Evolutionary conservation across 805 yeast genomes (phyloP), one percentile per base, ranked within the genome.

Genomic region (Saccharomycopsis babjevae): DNA sequence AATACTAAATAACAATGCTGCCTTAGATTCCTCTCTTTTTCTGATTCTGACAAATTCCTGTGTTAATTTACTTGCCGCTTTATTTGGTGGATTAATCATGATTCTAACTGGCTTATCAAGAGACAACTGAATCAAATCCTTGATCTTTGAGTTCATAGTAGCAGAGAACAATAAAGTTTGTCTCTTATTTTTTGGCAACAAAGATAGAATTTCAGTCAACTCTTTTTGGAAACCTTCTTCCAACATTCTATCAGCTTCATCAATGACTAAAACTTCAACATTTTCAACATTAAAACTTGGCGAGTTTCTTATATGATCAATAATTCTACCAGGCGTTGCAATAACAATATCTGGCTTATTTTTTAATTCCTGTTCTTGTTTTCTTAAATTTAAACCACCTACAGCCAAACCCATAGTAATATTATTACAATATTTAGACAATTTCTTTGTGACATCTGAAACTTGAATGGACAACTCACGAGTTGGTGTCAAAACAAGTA

Each of bases 171-270:
- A 76, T 77, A 94, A 75, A 0, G 97, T 93, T 75, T 94, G 99
- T 72, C 98, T 84, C 74, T 89, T 89, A 46, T 46, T 46, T 57
- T 85, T 82, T 34, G 99, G 99, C 66, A 96, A 78, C 59, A 93
- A 77, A 15, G 88, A 81, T 73, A 94, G 80, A 63, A 94, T 93
- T 72, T 94, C 99, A 20, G 90, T 86, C 66, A 94, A 78, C 74
- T 94, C 99, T 59, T 85, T 89, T 74, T 92, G 97, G 83, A 94
- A 94, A 70, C 99, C 99, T 75, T 94, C 99, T 72, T 94, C 99
- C 67, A 94, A 80, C 98, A 94, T 94, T 77, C 99, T 85, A 79
- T 94, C 99, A 63, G 99, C 99, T 77, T 94, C 99, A 77, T 94
- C 99, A 67, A 94, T 80, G 36, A 94, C 96, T 68, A 94, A 77